Conservation (phyloP, 305 asterid genomes). For the Fraxinus floribunda region DNA sequence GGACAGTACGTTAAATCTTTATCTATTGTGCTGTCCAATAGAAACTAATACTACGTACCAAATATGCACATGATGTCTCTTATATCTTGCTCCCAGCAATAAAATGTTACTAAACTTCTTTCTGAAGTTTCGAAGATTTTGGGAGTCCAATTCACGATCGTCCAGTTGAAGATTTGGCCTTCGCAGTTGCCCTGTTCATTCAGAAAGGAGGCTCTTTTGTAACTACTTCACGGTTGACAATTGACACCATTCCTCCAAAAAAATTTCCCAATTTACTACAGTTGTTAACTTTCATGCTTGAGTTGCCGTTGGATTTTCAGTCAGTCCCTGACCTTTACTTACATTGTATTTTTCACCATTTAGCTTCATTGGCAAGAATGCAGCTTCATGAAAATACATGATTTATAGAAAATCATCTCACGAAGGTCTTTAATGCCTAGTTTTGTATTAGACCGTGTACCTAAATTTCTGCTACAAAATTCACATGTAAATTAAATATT, state of each 20-base stretch:
- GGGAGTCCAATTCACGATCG: constrained; percentile 81
- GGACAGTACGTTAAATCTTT: constrained; percentile 58
- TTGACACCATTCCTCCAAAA: background rate
- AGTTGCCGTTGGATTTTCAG: constrained; percentile 81
- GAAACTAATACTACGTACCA: background rate
- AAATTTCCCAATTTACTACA: constrained; percentile 14
- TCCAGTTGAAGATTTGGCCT: constrained; percentile 89
- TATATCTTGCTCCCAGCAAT: background rate
- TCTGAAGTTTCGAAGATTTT: constrained; percentile 76
- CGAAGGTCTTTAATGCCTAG: background rate
- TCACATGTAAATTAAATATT: background rate
- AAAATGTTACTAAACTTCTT: background rate
- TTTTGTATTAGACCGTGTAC: background rate
- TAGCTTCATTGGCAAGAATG: background rate
- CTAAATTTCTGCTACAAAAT: background rate
- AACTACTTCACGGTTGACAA: constrained; percentile 79
- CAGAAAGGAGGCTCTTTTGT: constrained; percentile 91
- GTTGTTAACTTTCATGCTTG: constrained; percentile 67
- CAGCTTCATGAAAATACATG: background rate
- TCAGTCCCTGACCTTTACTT: constrained; percentile 31
- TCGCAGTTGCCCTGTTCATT: constrained; percentile 82
- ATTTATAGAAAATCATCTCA: background rate
- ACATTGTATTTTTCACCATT: background rate
- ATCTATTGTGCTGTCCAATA: background rate
- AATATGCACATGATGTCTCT: background rate